Base-by-base conservation (phyloP, 495 filamentous ascomycete species). In the Penicillium odoratum region DNA sequence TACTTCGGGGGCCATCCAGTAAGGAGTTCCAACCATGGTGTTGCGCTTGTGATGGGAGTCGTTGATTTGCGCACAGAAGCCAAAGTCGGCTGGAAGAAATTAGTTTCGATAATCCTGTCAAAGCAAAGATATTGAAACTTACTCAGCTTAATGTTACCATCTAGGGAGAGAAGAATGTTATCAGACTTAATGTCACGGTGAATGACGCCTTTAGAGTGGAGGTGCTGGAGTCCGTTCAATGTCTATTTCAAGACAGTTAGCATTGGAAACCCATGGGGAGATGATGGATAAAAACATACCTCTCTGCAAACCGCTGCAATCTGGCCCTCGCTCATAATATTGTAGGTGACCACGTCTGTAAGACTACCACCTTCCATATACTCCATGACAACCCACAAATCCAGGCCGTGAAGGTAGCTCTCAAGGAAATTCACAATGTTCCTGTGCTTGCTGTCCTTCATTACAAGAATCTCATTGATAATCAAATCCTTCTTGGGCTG, bases 361-460 rank as follows among this genome's bases (percentile, higher is more conserved):
- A 98, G 75, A 76, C 92, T 96, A 34, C 94, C 94, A 47, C 94
- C 94, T 69, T 98, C 94, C 94, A 98, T 98, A 63, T 92, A 98
- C 70, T 98, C 94, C 94, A 98, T 98, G 29, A 98, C 92, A 11
- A 98, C 94, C 94, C 94, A 98, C 42, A 98, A 74, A 69, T 98
- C 94, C 18, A 93, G 85, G 4, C 83, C 81, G 38, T 92, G 88
- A 21, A 98, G 78, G 70, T 89, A 98, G 69, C 92, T 96, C 77
- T 97, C 94, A 75, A 97, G 89, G 74, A 97, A 98, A 69, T 98
- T 98, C 71, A 98, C 94, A 69, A 98, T 96, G 68, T 98, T 98
- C 71, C 89, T 92, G 71, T 98, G 94, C 51, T 90, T 93, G 77
- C 92, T 96, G 66, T 97, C 94, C 76, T 96, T 97, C 94, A 98